These are phyloP conservation scores for Colletotrichum aenigma DNA, from an alignment of 2,329 filamentous ascomycete species.

Conservation along the genomic window DNA sequence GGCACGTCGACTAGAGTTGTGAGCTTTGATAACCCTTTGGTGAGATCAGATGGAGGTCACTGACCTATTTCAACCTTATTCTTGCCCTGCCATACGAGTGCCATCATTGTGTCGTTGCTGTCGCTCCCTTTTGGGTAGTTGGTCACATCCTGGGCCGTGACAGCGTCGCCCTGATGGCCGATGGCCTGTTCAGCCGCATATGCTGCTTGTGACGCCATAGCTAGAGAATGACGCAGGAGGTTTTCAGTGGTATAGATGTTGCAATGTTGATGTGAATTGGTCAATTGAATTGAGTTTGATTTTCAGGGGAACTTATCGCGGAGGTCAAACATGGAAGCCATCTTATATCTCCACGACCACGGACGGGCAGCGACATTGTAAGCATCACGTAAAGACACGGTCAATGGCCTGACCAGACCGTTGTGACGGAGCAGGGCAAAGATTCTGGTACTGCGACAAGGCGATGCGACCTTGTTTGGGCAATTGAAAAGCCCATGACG, in stretches of 20 bases:
- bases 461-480: neutral
- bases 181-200: slow-evolving; percentile 68
- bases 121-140: slow-evolving; percentile 58
- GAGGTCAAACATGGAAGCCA: neutral
- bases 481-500: neutral
- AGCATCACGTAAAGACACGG: neutral
- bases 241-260: neutral
- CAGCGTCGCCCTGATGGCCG: slow-evolving; percentile 69
- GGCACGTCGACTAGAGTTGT: slow-evolving; percentile 59
- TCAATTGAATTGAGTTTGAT: neutral
- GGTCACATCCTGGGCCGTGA: slow-evolving; percentile 71
- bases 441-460: neutral
- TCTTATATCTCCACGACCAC: neutral
- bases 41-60: slow-evolving; percentile 3
- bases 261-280: neutral
- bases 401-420: neutral
- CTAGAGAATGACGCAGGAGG: neutral
- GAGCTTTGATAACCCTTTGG: neutral
- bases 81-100: slow-evolving; percentile 82
- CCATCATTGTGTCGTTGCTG: slow-evolving; percentile 72
- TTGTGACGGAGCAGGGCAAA: neutral
- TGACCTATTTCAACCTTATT: slow-evolving; percentile 73
- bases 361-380: neutral
- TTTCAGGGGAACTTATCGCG: neutral
- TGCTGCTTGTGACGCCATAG: slow-evolving; percentile 70